Conservation (phyloP, 2,329 filamentous ascomycete genomes). For the Escovopsis sp. region DNA sequence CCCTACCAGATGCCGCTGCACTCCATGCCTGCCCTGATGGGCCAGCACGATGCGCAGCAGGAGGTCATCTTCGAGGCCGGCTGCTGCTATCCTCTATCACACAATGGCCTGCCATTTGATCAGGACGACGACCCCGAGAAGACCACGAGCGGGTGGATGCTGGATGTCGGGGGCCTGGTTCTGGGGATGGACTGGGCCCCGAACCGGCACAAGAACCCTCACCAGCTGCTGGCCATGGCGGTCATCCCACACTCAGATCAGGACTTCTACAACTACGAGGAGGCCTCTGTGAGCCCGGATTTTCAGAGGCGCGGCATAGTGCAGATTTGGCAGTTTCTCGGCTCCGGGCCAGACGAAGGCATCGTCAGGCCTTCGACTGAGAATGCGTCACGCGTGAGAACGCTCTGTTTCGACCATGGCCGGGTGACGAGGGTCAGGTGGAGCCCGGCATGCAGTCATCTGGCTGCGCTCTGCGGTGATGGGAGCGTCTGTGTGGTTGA, state of each 20-base stretch:
- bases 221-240: slow-evolving; percentile 37
- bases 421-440: slow-evolving; percentile 36
- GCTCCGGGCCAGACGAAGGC: slow-evolving; percentile 15
- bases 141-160: slow-evolving; percentile 32
- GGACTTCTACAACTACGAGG: slow-evolving; percentile 24
- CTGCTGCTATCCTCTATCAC: slow-evolving; percentile 12
- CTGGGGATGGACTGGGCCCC: slow-evolving; percentile 40
- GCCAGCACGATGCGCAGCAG: slow-evolving; percentile 15
- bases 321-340: slow-evolving; percentile 36
- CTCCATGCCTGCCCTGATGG: slow-evolving; percentile 20
- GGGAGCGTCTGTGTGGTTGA: slow-evolving; percentile 36
- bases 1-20: slow-evolving; percentile 15
- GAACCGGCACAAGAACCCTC: slow-evolving; percentile 14
- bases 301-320: slow-evolving; percentile 31
- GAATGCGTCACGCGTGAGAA: slow-evolving; percentile 25
- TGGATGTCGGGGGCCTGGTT: slow-evolving; percentile 40
- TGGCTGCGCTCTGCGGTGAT: slow-evolving; percentile 37
- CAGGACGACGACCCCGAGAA: slow-evolving; percentile 11
- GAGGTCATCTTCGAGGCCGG: slow-evolving; percentile 17
- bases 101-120: slow-evolving; percentile 17
- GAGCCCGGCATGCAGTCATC: slow-evolving; percentile 33
- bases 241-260: slow-evolving; percentile 37
- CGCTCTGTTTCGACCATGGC: slow-evolving; percentile 36
- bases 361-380: slow-evolving; percentile 20
- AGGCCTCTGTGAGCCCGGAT: slow-evolving; percentile 21